Conservation (phyloP, 139 green algal genomes). For the Chlamydomonas incerta region DNA sequence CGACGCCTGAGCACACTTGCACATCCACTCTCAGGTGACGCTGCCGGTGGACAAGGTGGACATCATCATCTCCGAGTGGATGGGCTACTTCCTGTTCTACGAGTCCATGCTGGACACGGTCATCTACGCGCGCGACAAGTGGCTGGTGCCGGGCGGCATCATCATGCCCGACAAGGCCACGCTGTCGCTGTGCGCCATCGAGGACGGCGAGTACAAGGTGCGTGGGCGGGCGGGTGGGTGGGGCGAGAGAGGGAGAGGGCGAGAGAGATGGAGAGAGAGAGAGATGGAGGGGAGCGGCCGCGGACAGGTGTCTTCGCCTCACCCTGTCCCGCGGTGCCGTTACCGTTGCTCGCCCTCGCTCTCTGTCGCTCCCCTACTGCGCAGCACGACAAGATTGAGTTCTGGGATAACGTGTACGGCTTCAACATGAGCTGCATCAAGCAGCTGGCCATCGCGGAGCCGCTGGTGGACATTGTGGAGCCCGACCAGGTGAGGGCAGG, state of each 20-base stretch:
- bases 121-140: slow-evolving; percentile 90
- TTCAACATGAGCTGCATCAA: slow-evolving; percentile 93
- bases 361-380: background rate
- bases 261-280: background rate
- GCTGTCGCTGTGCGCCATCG: slow-evolving; percentile 82
- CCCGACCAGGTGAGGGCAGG: slow-evolving; percentile 63
- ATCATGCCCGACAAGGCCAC: slow-evolving; percentile 86
- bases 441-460: slow-evolving; percentile 79
- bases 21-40: no score
- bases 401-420: slow-evolving; percentile 94
- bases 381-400: slow-evolving; percentile 92
- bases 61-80: slow-evolving; percentile 95
- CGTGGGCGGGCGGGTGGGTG: background rate
- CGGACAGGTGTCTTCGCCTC: no score
- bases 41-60: slow-evolving; percentile 82
- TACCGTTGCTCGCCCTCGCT: no score
- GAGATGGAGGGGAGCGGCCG: background rate
- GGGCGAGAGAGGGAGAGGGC: no score
- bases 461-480: slow-evolving; percentile 87
- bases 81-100: slow-evolving; percentile 93
- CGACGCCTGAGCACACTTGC: no score
- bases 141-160: slow-evolving; percentile 79
- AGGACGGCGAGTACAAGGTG: slow-evolving; percentile 92
- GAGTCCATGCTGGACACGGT: slow-evolving; percentile 94
- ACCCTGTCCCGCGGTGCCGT: background rate